Conservation (phyloP, 345 rosid genomes). For the Syzygium aromaticum region DNA sequence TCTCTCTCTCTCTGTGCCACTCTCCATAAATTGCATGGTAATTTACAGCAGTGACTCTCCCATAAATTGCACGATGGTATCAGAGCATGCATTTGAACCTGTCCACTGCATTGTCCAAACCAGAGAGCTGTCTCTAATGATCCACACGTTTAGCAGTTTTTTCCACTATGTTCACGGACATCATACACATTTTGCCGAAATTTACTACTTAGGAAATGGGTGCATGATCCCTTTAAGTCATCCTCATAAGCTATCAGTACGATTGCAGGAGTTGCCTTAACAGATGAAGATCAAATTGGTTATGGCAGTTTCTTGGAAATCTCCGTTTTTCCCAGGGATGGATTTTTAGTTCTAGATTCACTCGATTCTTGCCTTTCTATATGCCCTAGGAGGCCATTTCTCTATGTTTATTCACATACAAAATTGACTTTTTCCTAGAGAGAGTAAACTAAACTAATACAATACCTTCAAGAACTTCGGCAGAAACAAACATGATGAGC, state of each 20-base stretch:
- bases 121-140: background rate
- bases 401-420: background rate
- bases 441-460: background rate
- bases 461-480: constrained; percentile 98
- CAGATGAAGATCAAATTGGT: background rate
- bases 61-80: background rate
- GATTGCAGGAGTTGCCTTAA: background rate
- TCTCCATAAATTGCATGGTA: background rate
- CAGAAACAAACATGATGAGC: constrained; percentile 83
- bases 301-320: background rate
- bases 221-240: background rate
- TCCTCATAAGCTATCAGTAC: background rate
- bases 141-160: background rate
- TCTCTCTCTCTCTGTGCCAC: background rate
- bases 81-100: background rate
- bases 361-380: background rate
- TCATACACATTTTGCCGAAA: background rate
- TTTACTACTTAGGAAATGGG: background rate
- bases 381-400: background rate
- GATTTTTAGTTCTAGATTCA: background rate
- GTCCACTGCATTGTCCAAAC: background rate
- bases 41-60: background rate
- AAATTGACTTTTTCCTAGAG: background rate
- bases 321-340: background rate
- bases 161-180: background rate